A percentile compares a stretch with the other conserved stretches of the same genome.
Evolutionary conservation across 306 rosid species (phyloP).

Genomic region (Malus sylvestris): DNA sequence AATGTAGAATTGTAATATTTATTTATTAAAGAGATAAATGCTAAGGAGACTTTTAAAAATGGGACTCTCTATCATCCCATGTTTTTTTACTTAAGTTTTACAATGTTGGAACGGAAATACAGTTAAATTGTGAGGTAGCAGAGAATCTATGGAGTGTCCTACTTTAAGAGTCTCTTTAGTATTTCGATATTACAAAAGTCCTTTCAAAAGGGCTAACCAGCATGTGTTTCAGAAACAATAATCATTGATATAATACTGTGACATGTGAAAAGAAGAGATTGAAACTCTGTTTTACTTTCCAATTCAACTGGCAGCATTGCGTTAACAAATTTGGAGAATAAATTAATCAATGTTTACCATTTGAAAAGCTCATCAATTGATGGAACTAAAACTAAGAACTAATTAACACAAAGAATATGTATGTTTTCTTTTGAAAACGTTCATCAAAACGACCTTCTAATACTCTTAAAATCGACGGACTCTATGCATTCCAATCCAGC

Average conservation of each 20-base stretch:
- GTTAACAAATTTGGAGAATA: background rate
- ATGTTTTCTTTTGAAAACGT: background rate
- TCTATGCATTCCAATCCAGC: slow-evolving; percentile 65
- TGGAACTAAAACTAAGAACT: background rate
- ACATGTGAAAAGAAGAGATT: background rate
- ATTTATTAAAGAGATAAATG: too few species aligned
- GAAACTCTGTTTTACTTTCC: background rate
- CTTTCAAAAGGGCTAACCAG: background rate
- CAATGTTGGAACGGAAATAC: too few species aligned
- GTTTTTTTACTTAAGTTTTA: too few species aligned
- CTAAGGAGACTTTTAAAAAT: too few species aligned
- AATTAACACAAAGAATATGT: background rate
- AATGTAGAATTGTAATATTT: too few species aligned
- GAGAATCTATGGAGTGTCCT: too few species aligned
- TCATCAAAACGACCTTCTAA: slow-evolving; percentile 49
- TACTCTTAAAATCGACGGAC: slow-evolving; percentile 55
- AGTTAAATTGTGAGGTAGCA: too few species aligned
- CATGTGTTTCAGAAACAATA: background rate
- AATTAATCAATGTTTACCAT: background rate
- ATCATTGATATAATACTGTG: background rate
- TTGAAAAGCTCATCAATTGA: background rate
- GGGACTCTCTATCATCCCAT: too few species aligned
- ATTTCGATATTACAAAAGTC: background rate
- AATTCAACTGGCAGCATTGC: background rate
- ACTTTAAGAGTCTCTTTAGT: too few species aligned